A percentile compares a stretch with the other conserved stretches of the same genome.
Conservation (phyloP, 2,329 filamentous ascomycete species). For the Aureobasidium mangrovei region DNA sequence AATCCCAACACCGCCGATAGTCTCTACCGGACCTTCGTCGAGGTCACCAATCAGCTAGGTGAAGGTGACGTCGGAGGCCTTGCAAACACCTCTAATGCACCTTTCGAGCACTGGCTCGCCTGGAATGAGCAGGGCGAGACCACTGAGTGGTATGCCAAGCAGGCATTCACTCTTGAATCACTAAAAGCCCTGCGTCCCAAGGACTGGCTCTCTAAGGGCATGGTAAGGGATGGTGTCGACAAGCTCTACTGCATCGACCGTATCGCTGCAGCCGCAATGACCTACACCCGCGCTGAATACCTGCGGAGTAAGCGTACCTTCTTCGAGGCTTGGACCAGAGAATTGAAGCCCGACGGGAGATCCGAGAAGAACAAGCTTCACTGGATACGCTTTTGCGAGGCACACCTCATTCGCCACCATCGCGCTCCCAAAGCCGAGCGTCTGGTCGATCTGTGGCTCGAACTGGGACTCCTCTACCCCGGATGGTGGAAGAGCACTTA, state of each 20-base stretch:
- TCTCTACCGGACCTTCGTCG: neutral
- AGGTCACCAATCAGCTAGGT: neutral
- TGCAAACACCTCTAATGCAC: neutral
- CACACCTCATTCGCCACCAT: neutral
- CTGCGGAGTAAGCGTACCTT: neutral
- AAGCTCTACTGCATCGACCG: neutral
- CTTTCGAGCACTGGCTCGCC: neutral
- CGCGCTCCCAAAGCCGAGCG: neutral
- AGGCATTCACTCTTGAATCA: neutral
- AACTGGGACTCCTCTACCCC: neutral
- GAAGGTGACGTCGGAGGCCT: neutral
- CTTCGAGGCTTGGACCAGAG: neutral
- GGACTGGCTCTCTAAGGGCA: neutral
- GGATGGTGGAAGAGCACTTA: constrained; percentile 1
- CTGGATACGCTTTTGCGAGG: constrained; percentile 1
- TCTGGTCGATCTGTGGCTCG: neutral
- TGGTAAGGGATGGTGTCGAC: neutral
- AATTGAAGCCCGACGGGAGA: constrained; percentile 2
- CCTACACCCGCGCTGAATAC: neutral
- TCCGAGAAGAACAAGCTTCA: neutral
- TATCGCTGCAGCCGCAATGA: constrained; percentile 1
- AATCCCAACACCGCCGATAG: neutral
- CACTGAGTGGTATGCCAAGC: neutral
- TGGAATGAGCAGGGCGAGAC: neutral
- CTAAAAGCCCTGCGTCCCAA: neutral